Evolutionary conservation across 1,284 basidiomycete genomes (phyloP), one percentile per base, ranked within the genome.

Genomic region (Hypsizygus ulmarius): DNA sequence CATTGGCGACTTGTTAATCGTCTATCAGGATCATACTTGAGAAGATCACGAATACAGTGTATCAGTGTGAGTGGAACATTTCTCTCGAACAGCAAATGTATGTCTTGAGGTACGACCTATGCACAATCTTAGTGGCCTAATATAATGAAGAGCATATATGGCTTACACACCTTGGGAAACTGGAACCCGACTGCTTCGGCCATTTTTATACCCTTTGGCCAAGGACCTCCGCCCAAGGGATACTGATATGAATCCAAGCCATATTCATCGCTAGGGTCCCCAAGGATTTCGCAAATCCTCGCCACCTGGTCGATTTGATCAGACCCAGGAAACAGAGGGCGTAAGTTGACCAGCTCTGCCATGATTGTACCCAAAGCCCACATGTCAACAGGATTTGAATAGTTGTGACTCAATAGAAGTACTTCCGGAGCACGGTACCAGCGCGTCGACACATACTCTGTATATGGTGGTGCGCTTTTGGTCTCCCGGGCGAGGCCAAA

Each of bases 351-450:
- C 47, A 98, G 78, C 68, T 99, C 97, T 6, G 95, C 93, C 75
- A 99, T 87, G 65, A 99, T 99, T 3, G 97, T 96, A 16, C 97
- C 97, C 39, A 99, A 73, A 1, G 97, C 97, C 97, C 97, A 99
- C 87, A 98, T 93, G 67, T 99, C 97, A 29, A 99, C 96, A 0
- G 97, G 93, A 58, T 90, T 90, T 12, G 92, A 94, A 64, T 99
- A 99, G 64, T 97, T 87, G 49, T 84, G 80, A 59, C 93, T 92
- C 49, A 93, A 79, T 32, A 99, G 78, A 15, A 99, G 75, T 3
- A 99, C 93, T 67, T 99, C 97, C 11, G 97, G 97, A 0, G 97
- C 97, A 51, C 97, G 90, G 70, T 99, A 99, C 97, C 97, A 99
- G 38, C 97, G 79, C 19, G 97, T 99, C 21, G 94, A 93, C 19